Evolutionary conservation across 192 early-diverging fungal genomes (phyloP), one percentile per base, ranked within the genome.

Genomic region (Backusella tuberculispora): DNA sequence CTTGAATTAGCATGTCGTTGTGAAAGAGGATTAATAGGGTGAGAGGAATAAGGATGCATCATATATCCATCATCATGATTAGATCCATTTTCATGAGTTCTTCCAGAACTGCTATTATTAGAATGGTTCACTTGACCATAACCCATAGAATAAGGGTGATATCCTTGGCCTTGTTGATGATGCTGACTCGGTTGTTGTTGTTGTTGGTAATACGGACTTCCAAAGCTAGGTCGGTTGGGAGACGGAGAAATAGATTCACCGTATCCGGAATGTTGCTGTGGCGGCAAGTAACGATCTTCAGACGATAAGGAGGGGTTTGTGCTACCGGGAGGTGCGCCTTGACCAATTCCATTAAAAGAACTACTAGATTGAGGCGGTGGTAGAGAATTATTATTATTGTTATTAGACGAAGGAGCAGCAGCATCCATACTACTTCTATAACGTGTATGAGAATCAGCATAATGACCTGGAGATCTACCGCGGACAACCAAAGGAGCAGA

Each of bases 401-500:
- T 8, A 37, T 40, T 6, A 0, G 66, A 2, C 8, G 66, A 24
- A 41, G 65, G 65, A 13, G 69, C 5, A n/a, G 21, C 71, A 40
- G 69, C 43, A 21, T 80, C 79, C 9, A 82, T 80, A 26, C 29
- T 34, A 50, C 38, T 67, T 56, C 67, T 66, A 60, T 76, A 76
- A 10, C 72, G 75, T n/a, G 75, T 69, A 63, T 69, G 66, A 37
- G 65, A 73, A 69, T 94, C 91, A 43, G 87, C 85, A 69, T 97
- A 97, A 68, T 97, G 96, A 14, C 94, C 95, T 3, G 96, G 95
- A 37, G 92, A 92, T 21, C 95, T 87, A 10, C 95, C 95, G 50
- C 95, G 89, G 1, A 98, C 96, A 0, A 97, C 94, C 19, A 98
- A 82, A 13, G 89, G 87, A 43, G 89, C 89, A 7, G 92, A 95